These are phyloP conservation scores for Tricholoma saponaceum DNA, from an alignment of 768 basidiomycete species.

Conservation along the genomic window DNA sequence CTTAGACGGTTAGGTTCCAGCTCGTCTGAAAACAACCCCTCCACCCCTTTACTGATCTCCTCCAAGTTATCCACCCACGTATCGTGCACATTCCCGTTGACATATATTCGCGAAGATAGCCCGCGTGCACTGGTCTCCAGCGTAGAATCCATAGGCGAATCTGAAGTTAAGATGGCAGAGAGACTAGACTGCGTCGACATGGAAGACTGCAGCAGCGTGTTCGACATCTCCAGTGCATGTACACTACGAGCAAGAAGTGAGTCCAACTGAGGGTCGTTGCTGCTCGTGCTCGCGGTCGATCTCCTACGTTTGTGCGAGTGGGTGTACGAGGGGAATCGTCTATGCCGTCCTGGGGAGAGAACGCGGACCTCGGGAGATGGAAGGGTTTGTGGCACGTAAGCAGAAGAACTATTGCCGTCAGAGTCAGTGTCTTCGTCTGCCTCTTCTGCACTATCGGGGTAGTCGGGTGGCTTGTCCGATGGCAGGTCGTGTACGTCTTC, in stretches of 20 bases:
- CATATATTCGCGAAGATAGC: slow-evolving; percentile 48
- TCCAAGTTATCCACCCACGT: slow-evolving; percentile 68
- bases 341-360: slow-evolving; percentile 30
- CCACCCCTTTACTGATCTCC: slow-evolving; percentile 60
- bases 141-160: slow-evolving; percentile 41
- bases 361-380: slow-evolving; percentile 24
- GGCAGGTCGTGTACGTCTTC: slow-evolving; percentile 16
- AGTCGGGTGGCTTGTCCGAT: slow-evolving; percentile 69
- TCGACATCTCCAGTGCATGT: slow-evolving; percentile 83
- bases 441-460: slow-evolving; percentile 74
- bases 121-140: slow-evolving; percentile 47
- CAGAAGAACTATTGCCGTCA: slow-evolving; percentile 22
- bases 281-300: slow-evolving; percentile 23
- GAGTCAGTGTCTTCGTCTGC: slow-evolving; percentile 67
- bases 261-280: slow-evolving; percentile 62
- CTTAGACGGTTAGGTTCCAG: slow-evolving; percentile 11
- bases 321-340: slow-evolving; percentile 20
- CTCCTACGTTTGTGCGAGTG: slow-evolving; percentile 25
- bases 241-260: slow-evolving; percentile 79
- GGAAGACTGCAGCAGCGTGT: slow-evolving; percentile 69
- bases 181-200: slow-evolving; percentile 63
- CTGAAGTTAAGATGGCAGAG: slow-evolving; percentile 44
- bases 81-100: slow-evolving; percentile 39
- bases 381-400: slow-evolving; percentile 22
- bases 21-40: slow-evolving; percentile 46